Evolutionary conservation across 768 basidiomycete genomes (phyloP).

Genomic region (Tylopilus subfusipes): DNA sequence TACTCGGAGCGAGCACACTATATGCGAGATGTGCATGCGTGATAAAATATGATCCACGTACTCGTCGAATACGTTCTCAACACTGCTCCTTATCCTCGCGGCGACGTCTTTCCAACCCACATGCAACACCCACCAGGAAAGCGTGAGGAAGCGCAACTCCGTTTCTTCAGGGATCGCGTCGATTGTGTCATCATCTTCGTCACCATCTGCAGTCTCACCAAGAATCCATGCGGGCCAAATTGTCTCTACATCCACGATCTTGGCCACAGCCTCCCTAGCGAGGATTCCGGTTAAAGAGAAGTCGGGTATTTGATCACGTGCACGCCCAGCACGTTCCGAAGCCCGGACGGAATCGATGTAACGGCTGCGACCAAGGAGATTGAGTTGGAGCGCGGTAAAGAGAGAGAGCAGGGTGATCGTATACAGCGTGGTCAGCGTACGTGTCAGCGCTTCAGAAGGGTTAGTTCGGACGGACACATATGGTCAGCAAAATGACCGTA

Average conservation of each 20-base stretch:
- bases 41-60: constrained; percentile 37
- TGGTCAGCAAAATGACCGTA: constrained; percentile 47
- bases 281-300: constrained; percentile 26
- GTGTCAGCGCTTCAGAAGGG: constrained; percentile 65
- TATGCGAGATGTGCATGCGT: background rate
- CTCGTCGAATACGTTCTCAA: constrained; percentile 84
- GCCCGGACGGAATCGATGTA: constrained; percentile 70
- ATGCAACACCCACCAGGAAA: constrained; percentile 92
- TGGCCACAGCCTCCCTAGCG: constrained; percentile 23
- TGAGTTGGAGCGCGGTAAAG: constrained; percentile 84
- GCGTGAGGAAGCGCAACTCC: constrained; percentile 76
- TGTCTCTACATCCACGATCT: constrained; percentile 24
- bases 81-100: constrained; percentile 65
- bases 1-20: background rate
- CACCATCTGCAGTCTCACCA: constrained; percentile 25
- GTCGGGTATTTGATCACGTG: constrained; percentile 37
- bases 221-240: constrained; percentile 23
- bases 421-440: constrained; percentile 84
- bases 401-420: constrained; percentile 80
- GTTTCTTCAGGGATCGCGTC: constrained; percentile 57
- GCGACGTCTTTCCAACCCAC: constrained; percentile 88
- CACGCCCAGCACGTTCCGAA: constrained; percentile 57
- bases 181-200: constrained; percentile 27
- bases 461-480: constrained; percentile 1
- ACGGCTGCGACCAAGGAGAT: constrained; percentile 74